These are phyloP conservation scores for Dendrobium huoshanense DNA, from an alignment of 106 monocot genomes.

Conservation along the genomic window DNA sequence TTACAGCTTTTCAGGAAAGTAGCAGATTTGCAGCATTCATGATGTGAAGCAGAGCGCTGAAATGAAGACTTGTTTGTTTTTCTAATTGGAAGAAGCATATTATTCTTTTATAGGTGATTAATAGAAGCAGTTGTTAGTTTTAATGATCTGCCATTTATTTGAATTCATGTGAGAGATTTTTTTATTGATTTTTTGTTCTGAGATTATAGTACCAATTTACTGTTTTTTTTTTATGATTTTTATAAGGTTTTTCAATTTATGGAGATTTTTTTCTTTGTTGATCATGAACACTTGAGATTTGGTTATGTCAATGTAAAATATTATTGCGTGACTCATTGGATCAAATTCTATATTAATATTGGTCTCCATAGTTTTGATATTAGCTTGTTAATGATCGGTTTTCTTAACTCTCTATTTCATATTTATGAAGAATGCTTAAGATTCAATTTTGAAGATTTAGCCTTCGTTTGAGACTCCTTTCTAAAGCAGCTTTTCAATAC, in stretches of 20 bases:
- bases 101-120: too few species aligned
- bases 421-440: too few species aligned
- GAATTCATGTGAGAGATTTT: background rate
- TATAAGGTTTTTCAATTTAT: background rate
- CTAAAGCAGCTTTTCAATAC: too few species aligned
- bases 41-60: background rate
- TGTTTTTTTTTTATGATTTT: background rate
- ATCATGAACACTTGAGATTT: background rate
- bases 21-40: background rate
- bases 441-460: too few species aligned
- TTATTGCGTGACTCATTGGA: too few species aligned
- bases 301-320: background rate
- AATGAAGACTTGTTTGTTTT: background rate
- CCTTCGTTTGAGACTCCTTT: too few species aligned
- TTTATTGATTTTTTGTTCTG: background rate
- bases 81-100: too few species aligned
- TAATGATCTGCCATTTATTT: background rate
- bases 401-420: too few species aligned
- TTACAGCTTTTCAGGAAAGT: background rate
- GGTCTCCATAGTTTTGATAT: too few species aligned
- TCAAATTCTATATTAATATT: too few species aligned
- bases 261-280: background rate
- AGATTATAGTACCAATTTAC: background rate
- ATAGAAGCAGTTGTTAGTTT: background rate
- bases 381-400: too few species aligned